Percentiles rank a stretch among this genome's conserved stretches.
Conservation (phyloP, 768 basidiomycete species). For the Suillus paluster region DNA sequence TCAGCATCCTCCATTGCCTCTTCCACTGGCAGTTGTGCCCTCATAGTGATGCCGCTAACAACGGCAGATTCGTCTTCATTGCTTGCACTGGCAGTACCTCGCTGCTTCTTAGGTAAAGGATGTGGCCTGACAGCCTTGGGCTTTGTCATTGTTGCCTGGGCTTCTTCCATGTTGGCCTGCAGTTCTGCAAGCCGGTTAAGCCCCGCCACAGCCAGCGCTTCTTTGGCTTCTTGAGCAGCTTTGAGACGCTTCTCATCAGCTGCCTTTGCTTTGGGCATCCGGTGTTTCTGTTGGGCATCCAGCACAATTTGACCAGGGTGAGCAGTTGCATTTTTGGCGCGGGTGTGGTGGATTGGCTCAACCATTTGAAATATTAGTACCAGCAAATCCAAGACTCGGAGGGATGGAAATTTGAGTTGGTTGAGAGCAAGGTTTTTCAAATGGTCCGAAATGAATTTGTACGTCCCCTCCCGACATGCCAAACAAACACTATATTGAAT, state of each 20-base stretch:
- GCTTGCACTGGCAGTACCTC: neutral
- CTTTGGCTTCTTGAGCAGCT: slow-evolving; percentile 9
- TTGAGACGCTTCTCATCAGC: slow-evolving; percentile 12
- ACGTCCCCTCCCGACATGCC: neutral
- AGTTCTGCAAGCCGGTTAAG: slow-evolving; percentile 7
- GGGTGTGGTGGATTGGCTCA: neutral
- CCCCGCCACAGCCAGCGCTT: neutral
- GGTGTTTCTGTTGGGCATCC: slow-evolving; percentile 6
- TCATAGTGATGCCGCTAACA: no score
- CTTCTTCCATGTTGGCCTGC: slow-evolving; percentile 1
- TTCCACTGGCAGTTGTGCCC: no score
- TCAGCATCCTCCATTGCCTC: no score
- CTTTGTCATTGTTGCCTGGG: neutral
- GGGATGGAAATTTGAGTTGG: neutral
- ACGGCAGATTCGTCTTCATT: neutral
- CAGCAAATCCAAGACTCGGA: neutral
- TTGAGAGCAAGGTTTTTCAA: neutral
- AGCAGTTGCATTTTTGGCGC: slow-evolving; percentile 7
- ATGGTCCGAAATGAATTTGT: neutral
- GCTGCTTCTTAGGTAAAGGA: neutral
- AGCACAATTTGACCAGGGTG: slow-evolving; percentile 14
- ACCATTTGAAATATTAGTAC: neutral
- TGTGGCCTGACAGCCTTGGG: slow-evolving; percentile 4
- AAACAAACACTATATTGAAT: slow-evolving; percentile 1
- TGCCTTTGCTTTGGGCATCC: slow-evolving; percentile 14